Conservation (phyloP, 306 rosid genomes). For the Sicyos edulis region DNA sequence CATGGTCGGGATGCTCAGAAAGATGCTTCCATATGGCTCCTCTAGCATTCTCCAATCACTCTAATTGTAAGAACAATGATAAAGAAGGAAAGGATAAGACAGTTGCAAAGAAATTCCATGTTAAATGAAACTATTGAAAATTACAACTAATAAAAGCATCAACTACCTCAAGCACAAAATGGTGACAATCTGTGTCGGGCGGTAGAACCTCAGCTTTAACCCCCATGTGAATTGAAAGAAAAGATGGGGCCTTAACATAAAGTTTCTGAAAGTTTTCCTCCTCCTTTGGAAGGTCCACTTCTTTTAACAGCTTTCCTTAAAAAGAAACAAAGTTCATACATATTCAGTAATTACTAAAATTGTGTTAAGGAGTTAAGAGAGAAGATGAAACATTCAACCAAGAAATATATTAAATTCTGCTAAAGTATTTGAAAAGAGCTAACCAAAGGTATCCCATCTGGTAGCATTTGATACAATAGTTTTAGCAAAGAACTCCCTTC, state of each 20-base stretch:
- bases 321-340: conserved; percentile 19
- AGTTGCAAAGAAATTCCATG: neutral
- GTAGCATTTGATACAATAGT: conserved; percentile 94
- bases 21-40: conserved; percentile 86
- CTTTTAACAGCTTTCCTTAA: conserved; percentile 68
- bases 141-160: conserved; percentile 24
- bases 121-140: conserved; percentile 1
- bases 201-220: conserved; percentile 88
- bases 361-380: neutral
- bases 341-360: conserved; percentile 2
- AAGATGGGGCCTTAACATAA: conserved; percentile 90
- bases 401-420: conserved; percentile 23
- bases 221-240: conserved; percentile 97
- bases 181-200: conserved; percentile 89
- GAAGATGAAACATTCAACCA: neutral
- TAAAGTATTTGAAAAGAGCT: conserved; percentile 29
- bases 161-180: conserved; percentile 87
- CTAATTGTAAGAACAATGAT: conserved; percentile 26
- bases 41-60: conserved; percentile 64
- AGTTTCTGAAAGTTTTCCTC: conserved; percentile 85
- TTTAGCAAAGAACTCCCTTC: conserved; percentile 72
- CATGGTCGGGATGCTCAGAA: conserved; percentile 89
- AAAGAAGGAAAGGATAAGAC: neutral
- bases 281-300: conserved; percentile 63
- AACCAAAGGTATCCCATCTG: conserved; percentile 98